Evolutionary conservation across 345 rosid species (phyloP).

Genomic region (Nasturtium officinale): DNA sequence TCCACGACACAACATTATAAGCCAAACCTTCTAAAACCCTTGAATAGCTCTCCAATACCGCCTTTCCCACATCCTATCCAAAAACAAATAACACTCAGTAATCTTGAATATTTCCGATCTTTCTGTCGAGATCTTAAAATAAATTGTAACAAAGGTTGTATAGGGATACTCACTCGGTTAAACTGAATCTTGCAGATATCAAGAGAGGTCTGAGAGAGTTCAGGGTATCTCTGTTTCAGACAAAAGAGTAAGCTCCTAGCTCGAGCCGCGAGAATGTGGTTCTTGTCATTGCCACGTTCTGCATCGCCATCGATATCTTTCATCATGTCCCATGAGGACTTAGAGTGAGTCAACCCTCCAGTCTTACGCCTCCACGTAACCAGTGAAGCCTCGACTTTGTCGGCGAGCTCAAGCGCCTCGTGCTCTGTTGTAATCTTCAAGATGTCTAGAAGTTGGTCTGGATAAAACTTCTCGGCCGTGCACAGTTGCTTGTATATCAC

Average conservation of each 20-base stretch:
- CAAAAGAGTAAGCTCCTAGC: constrained; percentile 79
- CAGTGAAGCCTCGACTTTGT: constrained; percentile 80
- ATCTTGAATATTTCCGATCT: neutral
- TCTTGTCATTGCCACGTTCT: constrained; percentile 71
- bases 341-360: constrained; percentile 68
- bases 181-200: constrained; percentile 92
- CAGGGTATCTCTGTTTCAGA: constrained; percentile 87
- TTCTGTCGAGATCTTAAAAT: neutral
- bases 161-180: constrained; percentile 56
- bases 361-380: constrained; percentile 95
- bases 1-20: constrained; percentile 87
- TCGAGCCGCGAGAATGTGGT: constrained; percentile 73
- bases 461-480: constrained; percentile 66
- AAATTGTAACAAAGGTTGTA: neutral
- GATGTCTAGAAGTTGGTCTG: constrained; percentile 65
- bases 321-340: constrained; percentile 83
- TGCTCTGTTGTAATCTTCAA: constrained; percentile 78
- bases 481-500: constrained; percentile 67
- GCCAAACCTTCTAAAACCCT: constrained; percentile 90
- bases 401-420: constrained; percentile 89
- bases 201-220: constrained; percentile 86
- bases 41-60: constrained; percentile 85
- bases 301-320: constrained; percentile 74
- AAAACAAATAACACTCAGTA: neutral
- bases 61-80: constrained; percentile 88